Conservation (phyloP, 352 stramenopile species). For the Phytophthora melonis region DNA sequence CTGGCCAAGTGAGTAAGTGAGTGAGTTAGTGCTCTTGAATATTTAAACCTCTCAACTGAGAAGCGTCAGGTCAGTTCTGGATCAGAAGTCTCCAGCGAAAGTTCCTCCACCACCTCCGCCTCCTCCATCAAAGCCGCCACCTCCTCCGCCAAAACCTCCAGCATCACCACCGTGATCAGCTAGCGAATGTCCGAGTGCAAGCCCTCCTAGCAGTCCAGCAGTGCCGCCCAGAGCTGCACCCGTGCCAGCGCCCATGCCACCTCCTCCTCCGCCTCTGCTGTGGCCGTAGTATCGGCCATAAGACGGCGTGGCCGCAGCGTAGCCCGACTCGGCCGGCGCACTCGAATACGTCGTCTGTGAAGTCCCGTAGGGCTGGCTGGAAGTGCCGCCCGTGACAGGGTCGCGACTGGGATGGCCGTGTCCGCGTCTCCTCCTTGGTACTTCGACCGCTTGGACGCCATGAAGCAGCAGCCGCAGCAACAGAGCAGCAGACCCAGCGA, state of each 20-base stretch:
- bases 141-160: conserved; percentile 23
- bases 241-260: conserved; percentile 56
- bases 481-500: conserved; percentile 36
- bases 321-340: conserved; percentile 18
- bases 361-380: conserved; percentile 15
- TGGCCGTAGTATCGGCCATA: conserved; percentile 34
- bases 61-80: not conserved
- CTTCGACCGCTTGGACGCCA: conserved; percentile 21
- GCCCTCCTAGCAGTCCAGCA: conserved; percentile 55
- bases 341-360: conserved; percentile 23
- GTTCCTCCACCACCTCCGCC: conserved; percentile 32
- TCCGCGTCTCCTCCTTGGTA: not conserved
- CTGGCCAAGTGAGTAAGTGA: conserved; percentile 29
- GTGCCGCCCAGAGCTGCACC: conserved; percentile 56
- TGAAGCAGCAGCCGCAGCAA: conserved; percentile 40
- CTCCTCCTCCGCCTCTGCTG: conserved; percentile 18
- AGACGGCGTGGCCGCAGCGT: conserved; percentile 26
- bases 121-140: conserved; percentile 34
- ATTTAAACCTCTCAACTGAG: conserved; percentile 16
- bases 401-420: conserved; percentile 29
- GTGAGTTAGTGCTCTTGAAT: conserved; percentile 16
- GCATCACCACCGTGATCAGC: conserved; percentile 36
- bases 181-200: conserved; percentile 50
- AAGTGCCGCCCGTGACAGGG: conserved; percentile 16
- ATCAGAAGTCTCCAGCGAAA: conserved; percentile 65